Base-by-base conservation (phyloP, 1,139 yeast genomes). In the Yamadazyma atlantica region DNA sequence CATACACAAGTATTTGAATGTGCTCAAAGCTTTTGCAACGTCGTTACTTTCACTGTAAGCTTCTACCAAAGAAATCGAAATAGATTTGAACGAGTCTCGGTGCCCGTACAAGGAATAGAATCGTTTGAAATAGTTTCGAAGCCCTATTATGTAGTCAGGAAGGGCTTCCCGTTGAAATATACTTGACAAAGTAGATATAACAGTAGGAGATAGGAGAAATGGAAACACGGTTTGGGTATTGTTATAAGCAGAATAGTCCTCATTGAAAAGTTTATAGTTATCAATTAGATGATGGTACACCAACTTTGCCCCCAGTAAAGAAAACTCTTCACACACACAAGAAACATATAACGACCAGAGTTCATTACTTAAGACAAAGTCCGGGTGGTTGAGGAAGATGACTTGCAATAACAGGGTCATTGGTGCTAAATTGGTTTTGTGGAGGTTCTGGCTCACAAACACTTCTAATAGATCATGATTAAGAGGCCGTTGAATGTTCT, bases 91-190 rank as follows among this genome's bases (percentile, higher is more conserved):
- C 1, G 57, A 51, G 5, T 37, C 40, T 28, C 55, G 45, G 40
- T 67, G 64, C n/a, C 62, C 57, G 13, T 53, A 48, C 33, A 60
- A 58, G 0, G 75, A 69, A 48, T 67, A 69, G 42, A 60, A 70
- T 29, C 72, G 46, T 43, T 64, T 62, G 49, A 69, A 67, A 44
- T 69, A 70, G 9, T 47, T 51, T 6, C 60, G 30, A 13, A 69
- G 35, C 0, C 74, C 73, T 10, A 55, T 47, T 2, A 68, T 50
- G 36, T 65, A 52, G 8, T 42, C 44, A 1, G 57, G 46, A 39
- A 64, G 63, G 7, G 52, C 49, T 29, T 61, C 50, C n/a, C 52
- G 54, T 11, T 50, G 52, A 40, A 64, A 69, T 1, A 69, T 57
- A 2, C 48, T 32, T 0, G 66, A 59, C 8, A 71, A 42, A 6